phyloP scores from a whole-genome alignment of 225 moss, liverwort and hornwort genomes.

The Antitrichia curtipendula region DNA sequence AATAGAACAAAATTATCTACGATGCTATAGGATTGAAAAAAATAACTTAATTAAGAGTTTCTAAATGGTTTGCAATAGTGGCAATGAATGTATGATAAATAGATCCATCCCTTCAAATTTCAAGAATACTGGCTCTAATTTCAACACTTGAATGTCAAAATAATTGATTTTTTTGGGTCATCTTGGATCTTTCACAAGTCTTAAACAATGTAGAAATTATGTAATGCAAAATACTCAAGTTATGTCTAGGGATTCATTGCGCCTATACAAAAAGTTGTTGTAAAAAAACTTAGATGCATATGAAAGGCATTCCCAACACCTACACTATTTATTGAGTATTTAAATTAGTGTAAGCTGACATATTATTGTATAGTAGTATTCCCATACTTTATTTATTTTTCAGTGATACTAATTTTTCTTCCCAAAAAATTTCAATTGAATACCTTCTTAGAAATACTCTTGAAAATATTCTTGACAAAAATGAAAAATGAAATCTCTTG shows the following conservation, averaged over 20 bases:
- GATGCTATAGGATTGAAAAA: background rate
- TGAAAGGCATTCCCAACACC: background rate
- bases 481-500: background rate
- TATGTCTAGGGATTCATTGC: background rate
- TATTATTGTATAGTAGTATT: background rate
- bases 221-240: background rate
- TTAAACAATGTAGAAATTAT: background rate
- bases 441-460: background rate
- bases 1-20: background rate
- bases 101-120: fast-evolving
- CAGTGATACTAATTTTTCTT: background rate
- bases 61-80: background rate
- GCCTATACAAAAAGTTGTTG: too few species aligned
- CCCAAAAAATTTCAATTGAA: background rate
- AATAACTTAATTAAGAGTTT: too few species aligned
- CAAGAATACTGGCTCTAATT: background rate
- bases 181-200: background rate
- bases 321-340: background rate
- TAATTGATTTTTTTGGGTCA: background rate
- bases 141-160: background rate
- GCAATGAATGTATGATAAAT: background rate
- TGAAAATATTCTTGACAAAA: too few species aligned
- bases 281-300: background rate
- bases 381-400: background rate
- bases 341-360: background rate